Evolutionary conservation across 164 flowering plant genomes (phyloP).

Genomic region (Vitis amurensis): DNA sequence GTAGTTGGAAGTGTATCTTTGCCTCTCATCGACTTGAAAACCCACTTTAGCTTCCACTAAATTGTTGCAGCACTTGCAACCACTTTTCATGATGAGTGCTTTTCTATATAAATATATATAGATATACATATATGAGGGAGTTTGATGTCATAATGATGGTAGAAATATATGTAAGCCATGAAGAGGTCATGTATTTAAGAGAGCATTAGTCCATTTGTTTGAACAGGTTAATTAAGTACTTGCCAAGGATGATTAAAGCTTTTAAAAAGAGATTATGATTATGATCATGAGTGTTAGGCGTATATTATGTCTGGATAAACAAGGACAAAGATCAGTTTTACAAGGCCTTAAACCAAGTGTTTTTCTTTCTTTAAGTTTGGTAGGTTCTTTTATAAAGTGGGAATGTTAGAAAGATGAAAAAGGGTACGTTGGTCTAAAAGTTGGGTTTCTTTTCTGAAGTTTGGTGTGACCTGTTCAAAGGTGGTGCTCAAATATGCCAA

Average conservation of each 20-base stretch:
- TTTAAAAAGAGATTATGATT: slow-evolving; percentile 10
- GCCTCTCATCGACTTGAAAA: background rate
- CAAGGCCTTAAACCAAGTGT: background rate
- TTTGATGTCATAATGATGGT: background rate
- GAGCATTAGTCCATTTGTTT: background rate
- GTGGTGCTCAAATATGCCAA: slow-evolving; percentile 4
- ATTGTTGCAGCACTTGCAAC: background rate
- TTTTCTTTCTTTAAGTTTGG: background rate
- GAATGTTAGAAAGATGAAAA: slow-evolving; percentile 7
- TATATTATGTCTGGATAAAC: slow-evolving; percentile 14
- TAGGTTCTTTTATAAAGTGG: slow-evolving; percentile 4
- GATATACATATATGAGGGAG: background rate
- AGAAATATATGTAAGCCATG: background rate
- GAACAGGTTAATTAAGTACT: background rate
- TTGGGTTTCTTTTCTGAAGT: slow-evolving; percentile 4
- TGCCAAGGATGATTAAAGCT: background rate
- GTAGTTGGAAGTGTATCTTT: background rate
- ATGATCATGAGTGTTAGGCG: background rate
- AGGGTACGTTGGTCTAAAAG: slow-evolving; percentile 4
- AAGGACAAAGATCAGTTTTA: slow-evolving; percentile 16
- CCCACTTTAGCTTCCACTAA: slow-evolving; percentile 6
- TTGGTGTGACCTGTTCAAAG: slow-evolving; percentile 3
- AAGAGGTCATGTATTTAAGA: background rate
- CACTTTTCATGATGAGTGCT: slow-evolving; percentile 5
- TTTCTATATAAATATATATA: too few relatives aligned